A percentile compares a stretch with the other conserved stretches of the same genome.
Conservation (phyloP, 257 asterid genomes). For the Agastache rugosa region DNA sequence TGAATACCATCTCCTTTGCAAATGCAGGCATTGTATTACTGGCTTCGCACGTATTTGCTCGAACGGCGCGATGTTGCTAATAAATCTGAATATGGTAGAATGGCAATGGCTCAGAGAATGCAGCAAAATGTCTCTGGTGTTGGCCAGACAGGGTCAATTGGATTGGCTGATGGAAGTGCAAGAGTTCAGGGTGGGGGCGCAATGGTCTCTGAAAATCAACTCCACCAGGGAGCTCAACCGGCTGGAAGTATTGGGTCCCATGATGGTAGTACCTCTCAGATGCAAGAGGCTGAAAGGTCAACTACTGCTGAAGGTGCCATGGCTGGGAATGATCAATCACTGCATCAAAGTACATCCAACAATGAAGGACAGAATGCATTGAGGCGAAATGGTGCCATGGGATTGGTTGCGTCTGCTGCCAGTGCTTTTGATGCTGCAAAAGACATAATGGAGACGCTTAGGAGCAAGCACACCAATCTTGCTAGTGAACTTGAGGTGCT, state of each 20-base stretch:
- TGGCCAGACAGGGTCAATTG: slow-evolving; percentile 56
- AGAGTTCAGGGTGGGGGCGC: slow-evolving; percentile 77
- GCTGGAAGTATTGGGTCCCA: slow-evolving; percentile 74
- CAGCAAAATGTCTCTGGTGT: slow-evolving; percentile 79
- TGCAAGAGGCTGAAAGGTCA: slow-evolving; percentile 84
- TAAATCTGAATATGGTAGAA: slow-evolving; percentile 92
- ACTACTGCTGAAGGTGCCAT: slow-evolving; percentile 65
- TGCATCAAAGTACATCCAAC: slow-evolving; percentile 69
- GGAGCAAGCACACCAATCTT: slow-evolving; percentile 93
- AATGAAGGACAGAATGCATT: slow-evolving; percentile 75
- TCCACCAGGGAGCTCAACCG: slow-evolving; percentile 77
- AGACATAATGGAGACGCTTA: slow-evolving; percentile 96
- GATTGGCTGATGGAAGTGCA: slow-evolving; percentile 76
- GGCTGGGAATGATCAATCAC: slow-evolving; percentile 75
- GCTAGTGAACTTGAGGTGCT: slow-evolving; percentile 98
- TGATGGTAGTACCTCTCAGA: slow-evolving; percentile 79
- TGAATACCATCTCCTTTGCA: slow-evolving; percentile 35
- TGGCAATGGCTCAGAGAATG: slow-evolving; percentile 98
- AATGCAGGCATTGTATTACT: slow-evolving; percentile 90
- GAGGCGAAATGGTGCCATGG: slow-evolving; percentile 85
- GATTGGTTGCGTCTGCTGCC: slow-evolving; percentile 86
- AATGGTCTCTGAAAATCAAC: slow-evolving; percentile 74
- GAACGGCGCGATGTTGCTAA: slow-evolving; percentile 99
- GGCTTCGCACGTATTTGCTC: slow-evolving; percentile 97
- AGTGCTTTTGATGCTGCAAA: slow-evolving; percentile 99